phyloP scores from a whole-genome alignment of 2,329 filamentous ascomycete species.

The Fonsecaea monophora region DNA sequence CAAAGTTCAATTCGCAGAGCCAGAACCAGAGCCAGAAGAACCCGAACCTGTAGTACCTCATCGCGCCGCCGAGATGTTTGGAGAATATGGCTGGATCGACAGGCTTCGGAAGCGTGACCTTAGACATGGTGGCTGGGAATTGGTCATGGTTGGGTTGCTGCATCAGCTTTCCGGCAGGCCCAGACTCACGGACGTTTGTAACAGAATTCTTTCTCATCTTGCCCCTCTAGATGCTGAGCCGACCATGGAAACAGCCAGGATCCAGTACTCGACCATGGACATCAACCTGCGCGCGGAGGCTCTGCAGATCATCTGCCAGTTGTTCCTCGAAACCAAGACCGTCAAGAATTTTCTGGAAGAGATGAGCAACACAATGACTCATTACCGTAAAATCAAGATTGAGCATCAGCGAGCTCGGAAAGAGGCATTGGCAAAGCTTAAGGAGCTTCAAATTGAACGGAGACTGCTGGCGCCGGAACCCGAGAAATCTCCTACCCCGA shows the following conservation, averaged over 20 bases:
- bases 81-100: conserved; percentile 81
- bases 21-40: conserved; percentile 55
- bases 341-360: conserved; percentile 89
- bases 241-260: conserved; percentile 73
- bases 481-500: conserved; percentile 52
- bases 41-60: conserved; percentile 48
- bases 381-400: conserved; percentile 93
- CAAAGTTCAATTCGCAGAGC: conserved; percentile 73
- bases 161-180: conserved; percentile 82
- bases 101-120: conserved; percentile 84
- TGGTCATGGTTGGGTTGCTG: conserved; percentile 84
- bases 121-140: conserved; percentile 83
- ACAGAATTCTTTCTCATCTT: conserved; percentile 79
- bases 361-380: conserved; percentile 92
- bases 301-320: conserved; percentile 83
- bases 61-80: conserved; percentile 75
- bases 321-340: conserved; percentile 84
- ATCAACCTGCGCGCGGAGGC: conserved; percentile 81
- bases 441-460: conserved; percentile 55
- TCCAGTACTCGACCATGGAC: conserved; percentile 77
- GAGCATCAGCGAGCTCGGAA: conserved; percentile 83
- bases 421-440: conserved; percentile 58
- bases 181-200: conserved; percentile 72
- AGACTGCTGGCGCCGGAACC: conserved; percentile 56
- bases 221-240: conserved; percentile 79